A percentile compares a stretch with the other conserved stretches of the same genome.
Evolutionary conservation across 768 basidiomycete species (phyloP).

Genomic region (Lanmaoa rubissima): DNA sequence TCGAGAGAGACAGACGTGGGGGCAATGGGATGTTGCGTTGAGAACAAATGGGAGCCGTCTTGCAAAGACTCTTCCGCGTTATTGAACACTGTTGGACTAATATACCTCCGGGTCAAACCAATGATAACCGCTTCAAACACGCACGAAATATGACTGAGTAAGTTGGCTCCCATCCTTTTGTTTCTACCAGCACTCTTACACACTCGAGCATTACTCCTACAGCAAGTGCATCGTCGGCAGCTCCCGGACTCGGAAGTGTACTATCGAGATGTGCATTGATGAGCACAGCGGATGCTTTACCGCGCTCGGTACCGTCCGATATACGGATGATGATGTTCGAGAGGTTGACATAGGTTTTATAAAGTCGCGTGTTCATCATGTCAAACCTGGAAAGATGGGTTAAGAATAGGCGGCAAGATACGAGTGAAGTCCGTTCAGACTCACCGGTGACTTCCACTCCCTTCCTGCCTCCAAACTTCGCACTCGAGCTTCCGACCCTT

Average conservation of each 20-base stretch:
- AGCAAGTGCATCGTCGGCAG: constrained; percentile 83
- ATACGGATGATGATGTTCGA: constrained; percentile 87
- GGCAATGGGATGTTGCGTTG: constrained; percentile 81
- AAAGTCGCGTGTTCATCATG: constrained; percentile 82
- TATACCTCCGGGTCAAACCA: not conserved
- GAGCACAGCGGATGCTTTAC: constrained; percentile 80
- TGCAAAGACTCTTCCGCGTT: constrained; percentile 94
- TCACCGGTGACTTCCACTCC: constrained; percentile 84
- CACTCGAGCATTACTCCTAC: constrained; percentile 93
- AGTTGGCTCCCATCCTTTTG: constrained; percentile 67
- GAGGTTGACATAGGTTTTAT: constrained; percentile 86
- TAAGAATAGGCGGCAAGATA: not conserved
- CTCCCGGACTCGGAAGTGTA: constrained; percentile 85
- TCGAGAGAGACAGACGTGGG: constrained; percentile 50
- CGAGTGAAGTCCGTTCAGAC: constrained; percentile 22
- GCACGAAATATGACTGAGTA: constrained; percentile 81
- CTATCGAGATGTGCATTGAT: constrained; percentile 90
- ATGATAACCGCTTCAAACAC: constrained; percentile 25
- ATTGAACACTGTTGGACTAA: constrained; percentile 71
- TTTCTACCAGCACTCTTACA: constrained; percentile 68
- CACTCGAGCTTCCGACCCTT: constrained; percentile 68
- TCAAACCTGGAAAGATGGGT: constrained; percentile 63
- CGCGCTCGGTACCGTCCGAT: constrained; percentile 67
- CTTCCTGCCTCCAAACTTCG: constrained; percentile 88
- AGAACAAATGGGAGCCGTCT: constrained; percentile 91